These are phyloP conservation scores for Camelina laxa DNA, from an alignment of 345 rosid species.

Conservation along the genomic window DNA sequence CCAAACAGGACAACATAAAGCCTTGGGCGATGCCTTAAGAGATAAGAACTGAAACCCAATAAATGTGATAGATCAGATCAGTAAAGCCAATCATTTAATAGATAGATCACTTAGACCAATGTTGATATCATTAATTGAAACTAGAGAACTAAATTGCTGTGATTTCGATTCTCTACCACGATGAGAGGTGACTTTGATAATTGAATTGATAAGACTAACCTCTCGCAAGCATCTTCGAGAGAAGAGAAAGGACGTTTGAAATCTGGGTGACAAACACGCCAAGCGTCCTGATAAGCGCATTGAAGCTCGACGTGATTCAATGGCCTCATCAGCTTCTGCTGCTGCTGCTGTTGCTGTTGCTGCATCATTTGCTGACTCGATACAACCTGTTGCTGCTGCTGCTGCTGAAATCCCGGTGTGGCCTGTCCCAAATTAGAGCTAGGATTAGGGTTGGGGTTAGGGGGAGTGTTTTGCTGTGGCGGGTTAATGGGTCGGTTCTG, in stretches of 20 bases:
- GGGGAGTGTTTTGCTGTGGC: constrained; percentile 51
- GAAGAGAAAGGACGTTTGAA: constrained; percentile 92
- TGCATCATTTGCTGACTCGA: constrained; percentile 42
- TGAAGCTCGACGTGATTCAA: constrained; percentile 85
- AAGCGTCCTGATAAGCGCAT: constrained; percentile 95
- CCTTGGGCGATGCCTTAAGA: too few relatives aligned
- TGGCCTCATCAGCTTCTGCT: constrained; percentile 69
- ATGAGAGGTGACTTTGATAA: neutral
- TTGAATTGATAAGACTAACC: constrained; percentile 51
- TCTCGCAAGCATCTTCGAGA: constrained; percentile 93
- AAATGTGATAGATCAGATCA: neutral
- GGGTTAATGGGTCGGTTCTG: constrained; percentile 60
- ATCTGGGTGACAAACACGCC: constrained; percentile 95
- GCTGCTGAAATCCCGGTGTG: constrained; percentile 44
- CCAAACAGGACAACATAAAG: too few relatives aligned
- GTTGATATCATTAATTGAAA: neutral
- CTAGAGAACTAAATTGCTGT: neutral
- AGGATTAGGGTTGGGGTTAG: constrained; percentile 44
- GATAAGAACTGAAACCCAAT: too few relatives aligned
- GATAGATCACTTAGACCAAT: neutral
- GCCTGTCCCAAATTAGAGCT: constrained; percentile 47
- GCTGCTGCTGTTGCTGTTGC: constrained; percentile 45
- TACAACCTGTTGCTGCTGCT: constrained; percentile 34
- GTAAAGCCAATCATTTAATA: neutral
- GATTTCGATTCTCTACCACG: neutral